These are phyloP conservation scores for Poa pratensis DNA, from an alignment of 176 grass and related monocot species.

Conservation along the genomic window DNA sequence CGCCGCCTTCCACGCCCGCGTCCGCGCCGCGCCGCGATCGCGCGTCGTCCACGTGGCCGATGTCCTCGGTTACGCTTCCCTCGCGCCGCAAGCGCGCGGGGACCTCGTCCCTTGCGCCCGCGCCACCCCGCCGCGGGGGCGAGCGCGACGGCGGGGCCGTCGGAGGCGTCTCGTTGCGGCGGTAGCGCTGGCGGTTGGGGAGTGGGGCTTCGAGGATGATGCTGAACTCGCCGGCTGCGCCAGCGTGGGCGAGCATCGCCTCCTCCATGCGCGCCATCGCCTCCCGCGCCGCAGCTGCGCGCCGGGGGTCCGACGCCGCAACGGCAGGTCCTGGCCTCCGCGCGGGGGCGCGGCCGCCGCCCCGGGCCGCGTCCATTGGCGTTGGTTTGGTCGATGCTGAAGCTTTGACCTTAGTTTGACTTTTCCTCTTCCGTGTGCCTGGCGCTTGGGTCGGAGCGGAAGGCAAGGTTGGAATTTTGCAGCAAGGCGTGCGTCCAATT, in stretches of 20 bases:
- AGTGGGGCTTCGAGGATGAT: slow-evolving; percentile 55
- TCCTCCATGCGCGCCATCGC: slow-evolving; percentile 60
- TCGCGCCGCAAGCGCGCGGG: slow-evolving; percentile 37
- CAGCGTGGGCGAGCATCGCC: slow-evolving; percentile 56
- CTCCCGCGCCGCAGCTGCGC: slow-evolving; percentile 45
- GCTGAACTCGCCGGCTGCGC: slow-evolving; percentile 54
- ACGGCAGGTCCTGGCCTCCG: slow-evolving; percentile 12
- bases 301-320: slow-evolving; percentile 6
- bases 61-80: slow-evolving; percentile 32
- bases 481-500: too few relatives aligned
- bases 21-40: not conserved
- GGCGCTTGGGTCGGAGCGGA: not conserved
- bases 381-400: not conserved
- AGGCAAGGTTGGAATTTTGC: slow-evolving; percentile 8
- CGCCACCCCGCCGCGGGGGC: not conserved
- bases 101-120: slow-evolving; percentile 2
- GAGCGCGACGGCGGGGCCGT: not conserved
- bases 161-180: slow-evolving; percentile 29
- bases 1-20: too few relatives aligned
- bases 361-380: slow-evolving; percentile 45
- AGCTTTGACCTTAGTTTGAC: slow-evolving; percentile 48
- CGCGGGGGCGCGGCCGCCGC: slow-evolving; percentile 10
- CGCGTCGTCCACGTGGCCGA: not conserved
- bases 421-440: not conserved
- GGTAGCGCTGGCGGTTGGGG: slow-evolving; percentile 49